Base-by-base conservation (phyloP, 2,329 filamentous ascomycete species). In the Talaromyces piceae region DNA sequence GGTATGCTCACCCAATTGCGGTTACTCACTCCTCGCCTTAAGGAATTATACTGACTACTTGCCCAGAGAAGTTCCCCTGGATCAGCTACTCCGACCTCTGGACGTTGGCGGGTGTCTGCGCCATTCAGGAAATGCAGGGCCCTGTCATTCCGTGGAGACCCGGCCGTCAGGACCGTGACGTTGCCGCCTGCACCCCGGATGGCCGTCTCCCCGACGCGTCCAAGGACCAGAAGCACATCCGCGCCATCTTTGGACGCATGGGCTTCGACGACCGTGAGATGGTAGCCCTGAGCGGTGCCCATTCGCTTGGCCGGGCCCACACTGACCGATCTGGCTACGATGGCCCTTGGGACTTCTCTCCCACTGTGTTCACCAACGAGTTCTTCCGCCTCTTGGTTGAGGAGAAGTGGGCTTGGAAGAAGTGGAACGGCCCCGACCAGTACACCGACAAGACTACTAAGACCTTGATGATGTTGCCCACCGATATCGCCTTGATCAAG, bases 261-360 rank as follows among this genome's bases (percentile, higher is more conserved):
- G 91, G 91, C 60, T 97, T 96, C 80, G 86, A 93, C 71, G 91
- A 98, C 74, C 87, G 87, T 65, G 91, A 96, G 73, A 97, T 97
- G 67, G 91, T 96, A 43, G 93, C 91, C 26, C 81, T 97, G 49
- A 78, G 79, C 22, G 90, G 90, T 60, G 90, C 87, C 45, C 90
- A 95, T 75, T 87, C 88, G 49, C 81, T 95, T 31, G 91, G 91
- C 56, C 88, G 91, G 59, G 94, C 87, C 77, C 93, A 97, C 78
- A 78, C 83, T 7, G 86, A 93, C 73, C 88, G 91, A 67, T 89
- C 84, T 57, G 91, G 91, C 57, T 97, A 82, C 71, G 81, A 86
- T 1, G 93, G 93, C 1, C 89, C 90, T 50, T 95, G 90, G 90
- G 89, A 88, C 59, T 93, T 93, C 78, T 90, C 86, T 51, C 90